Percentiles rank a stretch among this genome's conserved stretches.
Conservation (phyloP, 2,329 filamentous ascomycete species). For the Thielaviopsis populi region DNA sequence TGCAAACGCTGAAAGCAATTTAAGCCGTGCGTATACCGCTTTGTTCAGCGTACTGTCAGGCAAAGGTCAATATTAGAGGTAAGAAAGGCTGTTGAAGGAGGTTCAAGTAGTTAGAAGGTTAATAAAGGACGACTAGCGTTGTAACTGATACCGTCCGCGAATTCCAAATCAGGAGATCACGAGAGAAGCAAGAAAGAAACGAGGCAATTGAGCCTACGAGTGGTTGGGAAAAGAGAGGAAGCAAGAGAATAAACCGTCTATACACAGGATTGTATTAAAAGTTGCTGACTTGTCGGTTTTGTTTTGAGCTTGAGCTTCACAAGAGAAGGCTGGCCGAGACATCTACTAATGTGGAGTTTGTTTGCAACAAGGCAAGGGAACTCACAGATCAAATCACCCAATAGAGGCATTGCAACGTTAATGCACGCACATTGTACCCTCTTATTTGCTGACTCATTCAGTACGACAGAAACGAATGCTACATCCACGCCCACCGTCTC, state of each 20-base stretch:
- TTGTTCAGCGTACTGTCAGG: no score
- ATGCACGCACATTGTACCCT: background rate
- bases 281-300: background rate
- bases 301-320: conserved; percentile 4
- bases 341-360: conserved; percentile 5
- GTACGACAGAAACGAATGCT: background rate
- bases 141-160: background rate
- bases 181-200: background rate
- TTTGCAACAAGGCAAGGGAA: background rate
- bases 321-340: conserved; percentile 5
- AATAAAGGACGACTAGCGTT: background rate
- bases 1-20: background rate
- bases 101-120: background rate
- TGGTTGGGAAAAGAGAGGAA: background rate
- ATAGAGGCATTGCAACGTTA: background rate
- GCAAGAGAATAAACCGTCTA: background rate
- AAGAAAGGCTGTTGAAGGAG: background rate
- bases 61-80: no score
- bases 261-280: background rate
- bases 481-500: background rate
- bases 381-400: conserved; percentile 1
- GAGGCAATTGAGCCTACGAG: background rate
- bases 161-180: background rate
- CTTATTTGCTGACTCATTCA: background rate
- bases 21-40: background rate